Conservation (phyloP, 179 eudicot genomes). For the Gypsophila paniculata region DNA sequence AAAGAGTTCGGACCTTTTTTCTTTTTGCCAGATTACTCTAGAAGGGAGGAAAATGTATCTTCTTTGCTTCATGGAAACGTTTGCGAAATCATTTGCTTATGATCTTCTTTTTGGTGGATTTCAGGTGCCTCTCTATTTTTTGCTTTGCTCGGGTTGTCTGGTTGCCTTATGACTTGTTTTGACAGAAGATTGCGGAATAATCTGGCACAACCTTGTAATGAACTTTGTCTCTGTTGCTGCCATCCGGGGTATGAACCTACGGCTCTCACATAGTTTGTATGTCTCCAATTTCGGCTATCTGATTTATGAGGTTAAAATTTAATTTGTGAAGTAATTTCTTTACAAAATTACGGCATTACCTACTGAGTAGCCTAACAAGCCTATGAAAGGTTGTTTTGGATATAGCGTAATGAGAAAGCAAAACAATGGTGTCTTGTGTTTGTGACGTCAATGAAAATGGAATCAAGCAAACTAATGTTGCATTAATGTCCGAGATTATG, state of each 20-base stretch:
- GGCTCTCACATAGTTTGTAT: not conserved
- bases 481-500: too few relatives aligned
- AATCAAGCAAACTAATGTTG: not conserved
- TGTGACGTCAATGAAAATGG: not conserved
- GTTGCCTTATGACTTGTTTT: slow-evolving; percentile 91
- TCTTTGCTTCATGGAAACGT: not conserved
- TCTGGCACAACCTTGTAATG: slow-evolving; percentile 92
- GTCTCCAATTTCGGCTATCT: not conserved
- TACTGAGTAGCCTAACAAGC: not conserved
- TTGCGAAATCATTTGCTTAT: not conserved
- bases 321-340: not conserved
- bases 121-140: slow-evolving; percentile 90
- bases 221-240: slow-evolving; percentile 92
- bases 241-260: slow-evolving; percentile 67
- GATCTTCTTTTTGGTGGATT: slow-evolving; percentile 9
- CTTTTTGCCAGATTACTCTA: not conserved
- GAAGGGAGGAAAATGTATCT: not conserved
- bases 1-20: not conserved
- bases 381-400: not conserved
- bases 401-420: not conserved
- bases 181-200: slow-evolving; percentile 88
- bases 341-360: not conserved
- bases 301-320: not conserved
- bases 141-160: slow-evolving; percentile 85
- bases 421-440: not conserved